phyloP scores from a whole-genome alignment of 2,329 filamentous ascomycete genomes.

The Rhexocercosporidium sp. region DNA sequence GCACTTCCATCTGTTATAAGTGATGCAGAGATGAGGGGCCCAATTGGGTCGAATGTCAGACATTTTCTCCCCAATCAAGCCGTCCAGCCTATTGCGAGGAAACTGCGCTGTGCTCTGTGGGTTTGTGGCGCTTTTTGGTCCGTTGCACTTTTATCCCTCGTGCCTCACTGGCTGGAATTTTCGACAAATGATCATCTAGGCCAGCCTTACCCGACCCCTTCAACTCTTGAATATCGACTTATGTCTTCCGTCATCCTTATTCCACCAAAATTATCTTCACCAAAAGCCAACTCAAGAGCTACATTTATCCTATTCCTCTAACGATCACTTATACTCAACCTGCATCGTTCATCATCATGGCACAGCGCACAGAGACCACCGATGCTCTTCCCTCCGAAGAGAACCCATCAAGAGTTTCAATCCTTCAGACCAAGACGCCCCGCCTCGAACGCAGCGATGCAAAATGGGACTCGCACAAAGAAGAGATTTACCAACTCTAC shows the following conservation, averaged over 20 bases:
- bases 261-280: no score
- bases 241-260: neutral
- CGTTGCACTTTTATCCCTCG: neutral
- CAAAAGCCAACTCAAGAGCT: neutral
- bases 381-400: neutral
- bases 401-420: neutral
- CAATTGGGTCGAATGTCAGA: neutral
- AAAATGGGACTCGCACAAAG: conserved; percentile 11
- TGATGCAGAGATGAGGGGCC: neutral
- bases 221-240: neutral
- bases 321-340: no score
- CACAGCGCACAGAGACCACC: neutral
- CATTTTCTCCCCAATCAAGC: neutral
- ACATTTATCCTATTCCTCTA: no score
- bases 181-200: neutral
- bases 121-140: neutral
- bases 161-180: neutral
- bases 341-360: neutral
- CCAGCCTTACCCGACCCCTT: neutral
- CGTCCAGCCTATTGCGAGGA: neutral
- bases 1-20: neutral
- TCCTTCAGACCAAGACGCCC: neutral
- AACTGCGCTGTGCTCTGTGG: neutral
- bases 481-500: conserved; percentile 9
- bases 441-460: neutral